Base-by-base conservation (phyloP, 1,284 basidiomycete genomes). In the Moesziomyces parantarcticus region DNA sequence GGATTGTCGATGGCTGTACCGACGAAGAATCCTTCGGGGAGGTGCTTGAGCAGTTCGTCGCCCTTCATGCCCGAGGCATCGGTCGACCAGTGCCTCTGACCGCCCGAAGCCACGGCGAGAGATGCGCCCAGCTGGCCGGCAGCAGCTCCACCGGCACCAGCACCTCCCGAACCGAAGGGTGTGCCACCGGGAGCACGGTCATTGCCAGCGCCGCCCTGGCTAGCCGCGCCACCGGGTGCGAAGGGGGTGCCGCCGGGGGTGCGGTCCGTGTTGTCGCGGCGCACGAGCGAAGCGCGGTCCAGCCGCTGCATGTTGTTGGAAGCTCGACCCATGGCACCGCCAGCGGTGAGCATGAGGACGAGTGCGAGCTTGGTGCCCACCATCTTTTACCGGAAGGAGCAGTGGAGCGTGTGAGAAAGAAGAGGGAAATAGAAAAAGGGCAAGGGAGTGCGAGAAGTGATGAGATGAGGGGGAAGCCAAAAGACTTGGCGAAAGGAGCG, bases 331-430 rank as follows among this genome's bases (percentile, higher is more conserved):
- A 68, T 48, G 51, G 21, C 65, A 68, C 65, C 55, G 65, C 58
- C 59, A 61, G 65, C 65, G 55, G 65, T 68, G 65, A 68, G 51
- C 55, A 68, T 43, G 58, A 68, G 58, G 51, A 58, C 48, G 22
- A 68, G 51, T 36, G 59, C 65, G 29, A 62, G 65, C 55, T 62
- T 68, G 13, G 55, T 57, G 50, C 59, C 51, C 58, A 68, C 59
- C 65, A 68, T 68, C 14, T 29, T 54, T 54, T 68, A 51, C 4
- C 5, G 25, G 42, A 42, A 40, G 23, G 18, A 51, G 6, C 32
- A 26, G 36, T 14, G n/a, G 43, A 18, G 11, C 23, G 26, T 23
- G 14, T 44, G 40, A 42, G 26, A 36, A 13, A 34, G 11, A n/a
- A 25, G 11, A 18, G 32, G 32, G 16, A 49, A n/a, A 44, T 39